These are phyloP conservation scores for Lasiodiplodia sp. DNA, from an alignment of 2,329 filamentous ascomycete species.

Conservation along the genomic window DNA sequence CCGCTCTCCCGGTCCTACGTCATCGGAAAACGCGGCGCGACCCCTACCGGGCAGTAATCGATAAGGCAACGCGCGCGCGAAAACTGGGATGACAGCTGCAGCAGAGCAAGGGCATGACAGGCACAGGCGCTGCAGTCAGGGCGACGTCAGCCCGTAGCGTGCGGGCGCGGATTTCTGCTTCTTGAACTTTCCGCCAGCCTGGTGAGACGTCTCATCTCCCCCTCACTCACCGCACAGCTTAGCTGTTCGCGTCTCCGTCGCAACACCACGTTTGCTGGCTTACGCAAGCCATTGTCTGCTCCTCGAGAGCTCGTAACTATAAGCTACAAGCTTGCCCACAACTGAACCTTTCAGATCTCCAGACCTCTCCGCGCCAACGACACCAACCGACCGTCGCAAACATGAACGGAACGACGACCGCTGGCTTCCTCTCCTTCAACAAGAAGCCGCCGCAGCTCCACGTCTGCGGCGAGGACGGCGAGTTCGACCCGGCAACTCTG, in stretches of 20 bases:
- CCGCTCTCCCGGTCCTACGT: constrained; percentile 13
- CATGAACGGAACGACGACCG: constrained; percentile 15
- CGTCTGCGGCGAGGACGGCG: constrained; percentile 48
- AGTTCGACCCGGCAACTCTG: constrained; percentile 48
- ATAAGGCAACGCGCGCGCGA: not conserved
- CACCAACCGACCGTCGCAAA: not conserved
- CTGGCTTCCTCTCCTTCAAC: constrained; percentile 48
- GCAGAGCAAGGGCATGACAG: not conserved
- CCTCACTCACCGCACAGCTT: not conserved
- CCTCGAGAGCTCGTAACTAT: not conserved
- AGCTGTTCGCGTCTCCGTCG: not conserved
- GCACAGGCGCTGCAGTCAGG: not conserved
- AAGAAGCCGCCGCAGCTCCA: constrained; percentile 46
- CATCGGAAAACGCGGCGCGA: not conserved
- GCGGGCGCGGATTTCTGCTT: not conserved
- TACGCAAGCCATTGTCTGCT: not conserved
- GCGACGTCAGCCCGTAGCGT: not conserved
- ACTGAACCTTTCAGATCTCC: not conserved
- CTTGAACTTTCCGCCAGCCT: not conserved
- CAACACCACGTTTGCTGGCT: not conserved
- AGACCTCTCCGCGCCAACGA: not conserved
- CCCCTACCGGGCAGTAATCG: not conserved
- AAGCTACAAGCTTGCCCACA: not conserved
- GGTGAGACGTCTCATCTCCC: not conserved
- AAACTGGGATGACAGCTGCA: constrained; percentile 18